Conservation (phyloP, 202 grass and related monocot species). For the Zizania palustris region DNA sequence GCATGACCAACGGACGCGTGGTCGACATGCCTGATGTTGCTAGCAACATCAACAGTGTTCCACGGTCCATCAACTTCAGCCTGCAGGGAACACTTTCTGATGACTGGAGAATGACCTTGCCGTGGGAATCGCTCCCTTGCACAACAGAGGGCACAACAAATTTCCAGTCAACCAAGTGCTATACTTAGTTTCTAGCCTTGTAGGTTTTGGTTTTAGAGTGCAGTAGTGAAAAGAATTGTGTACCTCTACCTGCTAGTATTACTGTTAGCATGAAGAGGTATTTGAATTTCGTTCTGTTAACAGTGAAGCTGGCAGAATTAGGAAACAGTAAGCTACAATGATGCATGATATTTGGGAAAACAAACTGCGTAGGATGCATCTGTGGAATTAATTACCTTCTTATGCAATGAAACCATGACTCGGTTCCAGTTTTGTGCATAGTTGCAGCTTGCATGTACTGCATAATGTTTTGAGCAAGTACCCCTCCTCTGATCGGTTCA, state of each 20-base stretch:
- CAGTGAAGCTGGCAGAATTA: conserved; percentile 64
- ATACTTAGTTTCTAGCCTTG: conserved; percentile 48
- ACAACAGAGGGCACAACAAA: conserved; percentile 57
- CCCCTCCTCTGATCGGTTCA: not conserved
- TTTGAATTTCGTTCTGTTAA: conserved; percentile 49
- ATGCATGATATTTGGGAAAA: too few relatives aligned
- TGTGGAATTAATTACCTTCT: conserved; percentile 19
- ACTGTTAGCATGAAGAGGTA: conserved; percentile 58
- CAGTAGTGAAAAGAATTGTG: conserved; percentile 29
- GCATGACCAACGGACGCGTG: conserved; percentile 30
- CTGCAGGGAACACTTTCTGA: conserved; percentile 57
- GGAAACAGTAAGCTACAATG: conserved; percentile 9
- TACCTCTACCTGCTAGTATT: conserved; percentile 60
- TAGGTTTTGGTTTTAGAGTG: conserved; percentile 45
- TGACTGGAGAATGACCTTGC: conserved; percentile 71
- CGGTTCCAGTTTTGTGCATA: conserved; percentile 42
- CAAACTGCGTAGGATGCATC: conserved; percentile 11
- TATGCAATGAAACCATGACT: conserved; percentile 33
- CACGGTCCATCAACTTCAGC: conserved; percentile 51
- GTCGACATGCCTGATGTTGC: conserved; percentile 41
- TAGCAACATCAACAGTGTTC: conserved; percentile 17
- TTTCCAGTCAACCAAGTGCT: conserved; percentile 57
- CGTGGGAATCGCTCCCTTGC: conserved; percentile 72
- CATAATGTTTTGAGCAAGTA: conserved; percentile 4
- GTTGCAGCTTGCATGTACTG: conserved; percentile 35